Percentiles rank a stretch among this genome's conserved stretches.
Conservation (phyloP, 495 filamentous ascomycete species). For the Ascobolus immersus region DNA sequence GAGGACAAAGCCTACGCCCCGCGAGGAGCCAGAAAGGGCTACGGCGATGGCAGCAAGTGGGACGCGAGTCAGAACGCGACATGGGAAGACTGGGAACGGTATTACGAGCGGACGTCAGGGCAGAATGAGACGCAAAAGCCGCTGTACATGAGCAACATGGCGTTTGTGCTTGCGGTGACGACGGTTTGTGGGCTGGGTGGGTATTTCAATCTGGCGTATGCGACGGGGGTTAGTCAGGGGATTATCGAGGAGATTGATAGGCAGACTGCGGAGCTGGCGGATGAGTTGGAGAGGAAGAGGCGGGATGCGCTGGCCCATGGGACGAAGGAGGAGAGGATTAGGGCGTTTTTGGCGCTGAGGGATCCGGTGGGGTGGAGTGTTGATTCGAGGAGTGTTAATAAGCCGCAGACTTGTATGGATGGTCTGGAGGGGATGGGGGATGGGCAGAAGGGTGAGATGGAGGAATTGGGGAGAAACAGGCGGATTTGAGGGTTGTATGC, state of each 20-base stretch:
- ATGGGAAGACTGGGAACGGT: slow-evolving; percentile 96
- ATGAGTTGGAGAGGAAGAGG: slow-evolving; percentile 8
- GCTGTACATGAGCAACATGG: slow-evolving; percentile 44
- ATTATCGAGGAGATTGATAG: slow-evolving; percentile 9
- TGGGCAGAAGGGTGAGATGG: background rate
- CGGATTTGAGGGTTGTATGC: too few relatives aligned
- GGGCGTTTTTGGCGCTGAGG: slow-evolving; percentile 11
- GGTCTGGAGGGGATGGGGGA: background rate
- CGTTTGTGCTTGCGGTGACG: slow-evolving; percentile 44
- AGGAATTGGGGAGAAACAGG: background rate
- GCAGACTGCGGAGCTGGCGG: slow-evolving; percentile 5
- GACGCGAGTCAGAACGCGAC: slow-evolving; percentile 63
- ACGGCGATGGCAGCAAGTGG: slow-evolving; percentile 24
- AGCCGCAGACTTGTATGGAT: background rate
- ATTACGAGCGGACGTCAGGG: slow-evolving; percentile 29
- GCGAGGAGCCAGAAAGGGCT: slow-evolving; percentile 19
- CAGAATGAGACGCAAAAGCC: slow-evolving; percentile 24
- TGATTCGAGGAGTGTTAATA: slow-evolving; percentile 5
- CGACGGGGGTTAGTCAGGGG: slow-evolving; percentile 6
- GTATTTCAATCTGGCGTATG: slow-evolving; percentile 11
- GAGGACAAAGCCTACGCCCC: slow-evolving; percentile 4
- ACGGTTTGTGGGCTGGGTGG: slow-evolving; percentile 37
- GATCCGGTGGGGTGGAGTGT: slow-evolving; percentile 10
- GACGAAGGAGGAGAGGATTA: slow-evolving; percentile 13
- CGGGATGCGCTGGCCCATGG: slow-evolving; percentile 7